phyloP scores from a whole-genome alignment of 768 basidiomycete genomes.

The Termitomyces eurrhizus region DNA sequence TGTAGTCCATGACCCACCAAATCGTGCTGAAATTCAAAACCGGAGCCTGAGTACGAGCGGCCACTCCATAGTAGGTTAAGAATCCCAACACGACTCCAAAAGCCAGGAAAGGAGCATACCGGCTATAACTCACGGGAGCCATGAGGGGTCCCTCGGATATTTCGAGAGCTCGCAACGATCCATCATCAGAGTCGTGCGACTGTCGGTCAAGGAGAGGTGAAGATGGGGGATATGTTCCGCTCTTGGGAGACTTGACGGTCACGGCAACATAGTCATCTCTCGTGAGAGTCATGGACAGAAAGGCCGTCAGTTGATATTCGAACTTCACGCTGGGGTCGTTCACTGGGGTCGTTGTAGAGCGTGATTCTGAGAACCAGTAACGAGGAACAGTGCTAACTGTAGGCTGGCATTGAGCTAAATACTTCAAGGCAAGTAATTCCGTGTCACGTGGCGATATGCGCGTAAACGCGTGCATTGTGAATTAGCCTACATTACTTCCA shows the following conservation, averaged over 20 bases:
- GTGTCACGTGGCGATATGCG: background rate
- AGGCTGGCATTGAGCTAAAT: background rate
- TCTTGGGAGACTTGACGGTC: constrained; percentile 39
- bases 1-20: constrained; percentile 30
- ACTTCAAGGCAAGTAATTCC: background rate
- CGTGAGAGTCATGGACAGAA: constrained; percentile 34
- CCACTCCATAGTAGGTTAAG: constrained; percentile 22
- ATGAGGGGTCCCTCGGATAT: constrained; percentile 57
- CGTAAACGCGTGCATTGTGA: background rate
- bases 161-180: constrained; percentile 78
- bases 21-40: constrained; percentile 77
- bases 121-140: constrained; percentile 27
- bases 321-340: background rate
- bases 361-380: background rate
- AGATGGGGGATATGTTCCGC: constrained; percentile 32
- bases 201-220: constrained; percentile 33
- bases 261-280: constrained; percentile 36
- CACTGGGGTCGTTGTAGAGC: background rate
- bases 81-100: background rate
- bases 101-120: constrained; percentile 23
- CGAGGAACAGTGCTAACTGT: background rate
- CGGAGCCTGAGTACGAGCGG: constrained; percentile 67
- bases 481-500: background rate
- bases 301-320: background rate
- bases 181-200: constrained; percentile 56